Percentiles rank a stretch among this genome's conserved stretches.
Conservation (phyloP, 352 stramenopile genomes). For the Globisporangium middletonii region DNA sequence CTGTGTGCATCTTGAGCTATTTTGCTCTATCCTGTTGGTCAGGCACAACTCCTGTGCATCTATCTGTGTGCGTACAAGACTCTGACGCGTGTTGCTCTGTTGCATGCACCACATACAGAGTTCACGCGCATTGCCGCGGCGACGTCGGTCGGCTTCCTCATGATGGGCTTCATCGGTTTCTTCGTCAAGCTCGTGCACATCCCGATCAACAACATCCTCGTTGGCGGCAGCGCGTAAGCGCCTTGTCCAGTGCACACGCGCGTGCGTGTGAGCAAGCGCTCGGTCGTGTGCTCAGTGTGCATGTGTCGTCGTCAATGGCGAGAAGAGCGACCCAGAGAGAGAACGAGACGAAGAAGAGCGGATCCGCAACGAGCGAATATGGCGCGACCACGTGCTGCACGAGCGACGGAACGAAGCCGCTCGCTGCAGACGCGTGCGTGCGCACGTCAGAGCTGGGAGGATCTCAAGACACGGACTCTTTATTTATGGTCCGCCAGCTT, state of each 20-base stretch:
- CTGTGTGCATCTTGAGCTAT: too few species aligned
- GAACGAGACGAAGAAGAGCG: neutral
- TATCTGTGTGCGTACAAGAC: neutral
- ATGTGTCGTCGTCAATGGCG: neutral
- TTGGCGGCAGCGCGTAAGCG: slow-evolving; percentile 83
- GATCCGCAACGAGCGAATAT: neutral
- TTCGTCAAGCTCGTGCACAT: slow-evolving; percentile 99
- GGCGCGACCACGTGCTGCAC: too few species aligned
- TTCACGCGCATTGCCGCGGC: slow-evolving; percentile 94
- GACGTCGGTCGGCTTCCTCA: slow-evolving; percentile 96
- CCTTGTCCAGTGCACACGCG: neutral
- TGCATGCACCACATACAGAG: slow-evolving; percentile 49
- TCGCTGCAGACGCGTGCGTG: neutral
- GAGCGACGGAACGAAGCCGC: slow-evolving; percentile 1
- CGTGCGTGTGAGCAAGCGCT: neutral
- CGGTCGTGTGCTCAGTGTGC: too few species aligned
- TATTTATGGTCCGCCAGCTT: slow-evolving; percentile 12
- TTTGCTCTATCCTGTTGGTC: neutral
- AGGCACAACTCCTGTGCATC: neutral
- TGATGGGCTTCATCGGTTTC: slow-evolving; percentile 99
- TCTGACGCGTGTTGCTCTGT: slow-evolving; percentile 5
- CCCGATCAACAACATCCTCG: slow-evolving; percentile 99
- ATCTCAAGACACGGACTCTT: slow-evolving; percentile 8
- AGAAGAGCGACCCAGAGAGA: neutral
- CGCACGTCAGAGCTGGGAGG: neutral